Base-by-base conservation (phyloP, 2,329 filamentous ascomycete species). In the Phialophora verrucosa region DNA sequence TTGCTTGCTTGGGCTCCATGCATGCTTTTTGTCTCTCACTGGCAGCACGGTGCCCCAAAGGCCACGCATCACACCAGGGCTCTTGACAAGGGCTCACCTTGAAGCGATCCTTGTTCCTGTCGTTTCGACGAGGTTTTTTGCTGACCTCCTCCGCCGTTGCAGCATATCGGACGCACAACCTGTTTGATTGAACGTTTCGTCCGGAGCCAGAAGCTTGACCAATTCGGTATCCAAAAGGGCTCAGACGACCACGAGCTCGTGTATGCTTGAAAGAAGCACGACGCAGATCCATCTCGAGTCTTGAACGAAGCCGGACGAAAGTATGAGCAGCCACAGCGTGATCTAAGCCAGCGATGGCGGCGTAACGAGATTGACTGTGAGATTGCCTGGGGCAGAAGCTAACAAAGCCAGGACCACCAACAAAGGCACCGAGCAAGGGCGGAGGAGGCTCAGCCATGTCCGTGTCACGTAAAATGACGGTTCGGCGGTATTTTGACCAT, bases 351-450 rank as follows among this genome's bases (percentile, higher is more conserved):
- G 31, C 32, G 32, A 44, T 38, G 29, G 65, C 32, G 47, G 20
- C 27, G 59, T 42, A 59, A 51, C 60, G 66, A 69, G 60, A 69
- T 69, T 69, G 66, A 44, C 31, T 23, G 58, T 42, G 56, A 69
- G 63, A 69, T 69, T 69, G 63, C 59, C 25, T 55, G 14, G 60
- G 38, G 50, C 57, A 47, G 53, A 61, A 61, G 59, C 56, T 38
- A 49, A 35, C 53, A 53, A 31, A 50, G 50, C 31, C 59, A 61
- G 49, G 49, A 50, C 59, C 47, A 42, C 31, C 31, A 61, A 61
- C 59, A 49, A 53, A 51, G 50, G 32, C 20, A 14, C 31, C 23
- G 35, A 47, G 25, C 55, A 58, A 44, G 54, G 62, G 25, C 29
- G 25, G 20, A 32, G 42, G 35, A 51, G 59, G 54, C 58, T 38